Conservation (phyloP, 1,139 yeast species). For the Kodamaea arcana region DNA sequence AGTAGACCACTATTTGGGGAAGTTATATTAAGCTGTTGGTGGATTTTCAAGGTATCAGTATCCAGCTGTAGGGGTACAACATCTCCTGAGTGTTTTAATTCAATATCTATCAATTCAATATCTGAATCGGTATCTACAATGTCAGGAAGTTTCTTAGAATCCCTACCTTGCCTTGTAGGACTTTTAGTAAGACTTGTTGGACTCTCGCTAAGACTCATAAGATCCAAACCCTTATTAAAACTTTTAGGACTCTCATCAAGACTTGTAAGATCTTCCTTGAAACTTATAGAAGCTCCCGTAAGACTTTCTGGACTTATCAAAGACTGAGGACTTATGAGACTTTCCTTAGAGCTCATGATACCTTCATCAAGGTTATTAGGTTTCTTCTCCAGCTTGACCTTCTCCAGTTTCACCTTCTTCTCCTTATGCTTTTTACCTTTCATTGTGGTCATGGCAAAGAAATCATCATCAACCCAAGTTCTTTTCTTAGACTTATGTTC, state of each 20-base stretch:
- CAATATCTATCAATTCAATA: neutral
- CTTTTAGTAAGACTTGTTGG: neutral
- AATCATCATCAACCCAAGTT: conserved; percentile 13
- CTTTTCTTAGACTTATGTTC: conserved; percentile 9
- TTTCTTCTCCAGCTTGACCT: conserved; percentile 6
- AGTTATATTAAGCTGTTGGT: neutral
- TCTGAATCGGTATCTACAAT: neutral
- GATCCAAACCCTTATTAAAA: neutral
- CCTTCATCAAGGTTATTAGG: neutral
- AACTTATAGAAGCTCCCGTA: neutral
- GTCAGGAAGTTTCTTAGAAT: neutral
- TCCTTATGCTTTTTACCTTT: conserved; percentile 13
- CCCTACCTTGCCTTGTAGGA: neutral
- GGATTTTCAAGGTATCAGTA: neutral
- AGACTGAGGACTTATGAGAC: neutral
- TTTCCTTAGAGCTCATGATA: neutral
- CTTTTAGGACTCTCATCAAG: neutral
- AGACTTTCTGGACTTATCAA: too few relatives aligned
- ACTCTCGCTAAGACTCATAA: neutral
- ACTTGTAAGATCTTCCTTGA: neutral
- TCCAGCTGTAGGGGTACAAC: neutral
- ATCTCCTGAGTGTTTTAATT: too few relatives aligned
- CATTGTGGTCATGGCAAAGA: conserved; percentile 13
- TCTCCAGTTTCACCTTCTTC: conserved; percentile 18
- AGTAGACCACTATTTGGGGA: neutral